A percentile compares a stretch with the other conserved stretches of the same genome.
Evolutionary conservation across 2,329 filamentous ascomycete species (phyloP).

Genomic region (Xylaria digitata): DNA sequence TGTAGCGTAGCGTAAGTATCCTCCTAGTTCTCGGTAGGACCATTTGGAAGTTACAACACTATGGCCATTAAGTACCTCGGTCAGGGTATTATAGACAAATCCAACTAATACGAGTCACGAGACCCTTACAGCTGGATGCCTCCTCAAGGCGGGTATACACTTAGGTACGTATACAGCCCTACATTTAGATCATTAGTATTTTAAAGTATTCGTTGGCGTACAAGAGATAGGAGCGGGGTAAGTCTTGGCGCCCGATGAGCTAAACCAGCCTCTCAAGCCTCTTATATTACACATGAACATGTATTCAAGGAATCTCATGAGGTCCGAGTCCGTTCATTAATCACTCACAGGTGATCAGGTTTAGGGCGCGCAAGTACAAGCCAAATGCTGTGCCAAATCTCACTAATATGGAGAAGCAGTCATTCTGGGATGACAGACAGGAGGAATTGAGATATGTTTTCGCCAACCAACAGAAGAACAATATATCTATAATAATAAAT

Average conservation of each 20-base stretch:
- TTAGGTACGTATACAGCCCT: neutral
- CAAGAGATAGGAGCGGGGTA: slow-evolving; percentile 20
- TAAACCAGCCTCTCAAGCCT: slow-evolving; percentile 9
- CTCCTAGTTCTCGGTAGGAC: slow-evolving; percentile 5
- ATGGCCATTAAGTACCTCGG: neutral
- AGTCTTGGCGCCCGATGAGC: slow-evolving; percentile 15
- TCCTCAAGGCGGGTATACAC: neutral
- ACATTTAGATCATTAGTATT: slow-evolving; percentile 2
- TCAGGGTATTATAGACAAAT: neutral
- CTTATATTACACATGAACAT: neutral
- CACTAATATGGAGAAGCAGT: neutral
- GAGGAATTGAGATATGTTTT: too few species aligned
- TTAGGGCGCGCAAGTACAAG: too few species aligned
- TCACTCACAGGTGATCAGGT: too few species aligned
- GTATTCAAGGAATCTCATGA: neutral
- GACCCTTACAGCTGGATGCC: neutral
- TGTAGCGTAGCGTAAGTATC: neutral
- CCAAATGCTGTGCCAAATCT: too few species aligned
- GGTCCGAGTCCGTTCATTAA: neutral
- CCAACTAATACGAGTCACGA: neutral
- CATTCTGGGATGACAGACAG: too few species aligned
- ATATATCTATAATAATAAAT: too few species aligned
- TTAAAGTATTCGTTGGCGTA: neutral
- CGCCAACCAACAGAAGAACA: too few species aligned
- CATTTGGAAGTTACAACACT: neutral